These are phyloP conservation scores for Apiospora koreana DNA, from an alignment of 2,329 filamentous ascomycete genomes.

Conservation along the genomic window DNA sequence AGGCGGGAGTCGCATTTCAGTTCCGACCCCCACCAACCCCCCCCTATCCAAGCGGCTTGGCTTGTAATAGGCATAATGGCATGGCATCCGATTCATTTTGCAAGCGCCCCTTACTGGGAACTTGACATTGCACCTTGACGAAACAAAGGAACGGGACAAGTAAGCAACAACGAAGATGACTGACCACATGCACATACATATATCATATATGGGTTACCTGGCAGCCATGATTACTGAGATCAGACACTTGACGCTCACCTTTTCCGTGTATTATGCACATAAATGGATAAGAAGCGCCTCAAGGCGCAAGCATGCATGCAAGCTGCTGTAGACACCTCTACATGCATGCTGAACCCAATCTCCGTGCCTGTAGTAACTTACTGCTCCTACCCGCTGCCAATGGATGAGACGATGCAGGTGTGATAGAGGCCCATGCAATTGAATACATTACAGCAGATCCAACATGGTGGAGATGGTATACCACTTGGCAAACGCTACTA, in stretches of 20 bases:
- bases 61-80: not conserved
- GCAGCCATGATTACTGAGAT: not conserved
- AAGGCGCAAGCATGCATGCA: not conserved
- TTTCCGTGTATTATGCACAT: not conserved
- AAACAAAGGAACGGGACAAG: not conserved
- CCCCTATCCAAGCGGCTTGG: conserved; percentile 1
- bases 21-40: not conserved
- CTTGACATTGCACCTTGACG: not conserved
- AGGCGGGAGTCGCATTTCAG: not conserved
- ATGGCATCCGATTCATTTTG: not conserved
- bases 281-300: not conserved
- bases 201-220: not conserved
- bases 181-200: not conserved
- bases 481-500: not conserved
- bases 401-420: not conserved
- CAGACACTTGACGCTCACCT: not conserved
- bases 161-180: not conserved
- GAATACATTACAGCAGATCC: not conserved
- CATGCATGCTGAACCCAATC: not conserved
- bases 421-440: not conserved
- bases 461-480: not conserved
- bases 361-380: not conserved
- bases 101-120: not conserved
- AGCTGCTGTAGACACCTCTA: not conserved
- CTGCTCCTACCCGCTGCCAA: not conserved